Conservation (phyloP, 768 basidiomycete genomes). For the Suillus spraguei region DNA sequence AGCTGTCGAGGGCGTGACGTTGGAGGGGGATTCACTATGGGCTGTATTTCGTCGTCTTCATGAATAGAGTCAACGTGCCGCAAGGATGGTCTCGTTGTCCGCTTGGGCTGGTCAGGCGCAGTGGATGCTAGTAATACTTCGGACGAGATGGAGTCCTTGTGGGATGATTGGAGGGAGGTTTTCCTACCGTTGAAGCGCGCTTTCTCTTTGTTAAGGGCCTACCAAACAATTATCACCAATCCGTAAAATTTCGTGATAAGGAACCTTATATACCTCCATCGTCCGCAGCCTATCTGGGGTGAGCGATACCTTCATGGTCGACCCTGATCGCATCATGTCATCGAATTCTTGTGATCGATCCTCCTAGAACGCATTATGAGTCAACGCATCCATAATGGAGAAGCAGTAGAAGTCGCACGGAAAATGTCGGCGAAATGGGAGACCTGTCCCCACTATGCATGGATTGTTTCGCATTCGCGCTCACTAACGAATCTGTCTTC, state of each 20-base stretch:
- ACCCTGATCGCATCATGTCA: constrained; percentile 84
- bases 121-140: constrained; percentile 19
- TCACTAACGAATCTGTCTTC: constrained; percentile 55
- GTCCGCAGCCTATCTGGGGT: constrained; percentile 92
- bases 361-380: constrained; percentile 42
- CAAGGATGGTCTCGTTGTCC: constrained; percentile 39
- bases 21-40: constrained; percentile 33
- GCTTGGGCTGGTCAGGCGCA: constrained; percentile 28
- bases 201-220: constrained; percentile 81
- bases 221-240: constrained; percentile 15
- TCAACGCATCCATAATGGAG: constrained; percentile 6
- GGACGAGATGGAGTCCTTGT: constrained; percentile 26
- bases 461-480: constrained; percentile 48
- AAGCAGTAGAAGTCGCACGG: constrained; percentile 25
- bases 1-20: constrained; percentile 48
- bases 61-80: constrained; percentile 63
- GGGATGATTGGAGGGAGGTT: constrained; percentile 17
- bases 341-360: constrained; percentile 83
- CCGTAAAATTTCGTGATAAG: constrained; percentile 19
- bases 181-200: constrained; percentile 37
- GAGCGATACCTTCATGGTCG: constrained; percentile 94
- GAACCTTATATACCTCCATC: constrained; percentile 75
- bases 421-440: constrained; percentile 37
- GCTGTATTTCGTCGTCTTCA: constrained; percentile 57
- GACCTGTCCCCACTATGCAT: constrained; percentile 36